Evolutionary conservation across 139 green algal genomes (phyloP).

Genomic region (Chlamydomonas incerta): DNA sequence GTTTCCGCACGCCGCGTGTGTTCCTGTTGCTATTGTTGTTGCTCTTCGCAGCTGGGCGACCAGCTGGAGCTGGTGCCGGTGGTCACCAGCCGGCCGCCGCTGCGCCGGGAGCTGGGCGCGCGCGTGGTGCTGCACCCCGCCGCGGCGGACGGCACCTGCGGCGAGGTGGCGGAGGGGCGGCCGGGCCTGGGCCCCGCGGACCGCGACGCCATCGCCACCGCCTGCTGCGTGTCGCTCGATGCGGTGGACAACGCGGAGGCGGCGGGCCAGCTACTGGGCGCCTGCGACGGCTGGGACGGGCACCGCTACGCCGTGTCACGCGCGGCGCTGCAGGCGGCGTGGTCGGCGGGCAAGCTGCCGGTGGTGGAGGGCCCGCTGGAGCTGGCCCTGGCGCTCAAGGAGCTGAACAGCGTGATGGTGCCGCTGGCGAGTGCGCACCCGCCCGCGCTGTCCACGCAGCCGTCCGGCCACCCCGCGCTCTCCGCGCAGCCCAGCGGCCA

Average conservation of each 20-base stretch:
- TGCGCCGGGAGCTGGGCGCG: conserved; percentile 26
- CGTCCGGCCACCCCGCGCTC: background rate
- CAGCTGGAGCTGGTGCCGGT: conserved; percentile 50
- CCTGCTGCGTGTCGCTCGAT: conserved; percentile 14
- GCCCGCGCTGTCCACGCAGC: background rate
- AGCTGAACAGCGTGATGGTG: background rate
- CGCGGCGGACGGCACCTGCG: conserved; percentile 2
- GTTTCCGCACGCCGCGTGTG: no score
- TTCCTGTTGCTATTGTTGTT: background rate
- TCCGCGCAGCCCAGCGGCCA: no score
- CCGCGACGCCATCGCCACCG: background rate
- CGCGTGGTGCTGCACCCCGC: background rate
- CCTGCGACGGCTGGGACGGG: conserved; percentile 42
- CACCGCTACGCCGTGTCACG: conserved; percentile 42
- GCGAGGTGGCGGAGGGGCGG: background rate
- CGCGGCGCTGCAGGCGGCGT: conserved; percentile 43
- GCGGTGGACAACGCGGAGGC: background rate
- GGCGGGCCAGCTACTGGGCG: conserved; percentile 17
- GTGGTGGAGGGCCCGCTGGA: conserved; percentile 61
- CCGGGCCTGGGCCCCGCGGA: background rate
- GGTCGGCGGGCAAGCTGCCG: conserved; percentile 45
- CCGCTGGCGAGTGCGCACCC: background rate
- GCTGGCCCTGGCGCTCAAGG: conserved; percentile 48
- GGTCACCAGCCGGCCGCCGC: conserved; percentile 43
- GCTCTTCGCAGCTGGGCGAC: background rate